phyloP scores from a whole-genome alignment of 768 basidiomycete species.

The Xerocomus brunneocitrinus region DNA sequence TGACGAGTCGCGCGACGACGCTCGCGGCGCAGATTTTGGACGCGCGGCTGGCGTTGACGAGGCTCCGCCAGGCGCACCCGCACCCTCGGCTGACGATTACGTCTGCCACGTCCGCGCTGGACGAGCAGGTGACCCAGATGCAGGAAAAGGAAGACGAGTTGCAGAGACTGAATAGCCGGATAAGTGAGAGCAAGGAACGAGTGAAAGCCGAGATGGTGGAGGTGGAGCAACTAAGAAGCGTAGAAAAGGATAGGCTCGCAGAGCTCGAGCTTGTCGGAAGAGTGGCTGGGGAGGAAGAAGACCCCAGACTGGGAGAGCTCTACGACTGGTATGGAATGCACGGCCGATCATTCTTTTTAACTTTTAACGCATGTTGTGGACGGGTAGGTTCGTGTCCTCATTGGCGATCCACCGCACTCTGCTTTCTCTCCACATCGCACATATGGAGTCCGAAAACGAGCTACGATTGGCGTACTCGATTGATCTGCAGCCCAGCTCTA shows the following conservation, averaged over 20 bases:
- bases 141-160: constrained; percentile 67
- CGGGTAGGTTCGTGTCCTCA: constrained; percentile 63
- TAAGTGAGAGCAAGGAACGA: constrained; percentile 52
- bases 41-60: constrained; percentile 71
- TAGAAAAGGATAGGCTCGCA: constrained; percentile 62
- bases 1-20: constrained; percentile 49
- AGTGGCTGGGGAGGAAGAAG: constrained; percentile 53
- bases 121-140: constrained; percentile 76
- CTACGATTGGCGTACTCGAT: constrained; percentile 64
- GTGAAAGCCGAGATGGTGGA: constrained; percentile 55
- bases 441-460: constrained; percentile 70
- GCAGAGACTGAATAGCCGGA: constrained; percentile 45
- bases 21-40: constrained; percentile 79
- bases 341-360: neutral
- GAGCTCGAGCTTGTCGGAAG: constrained; percentile 52
- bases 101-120: constrained; percentile 68
- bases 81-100: constrained; percentile 74
- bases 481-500: constrained; percentile 22
- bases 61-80: constrained; percentile 77
- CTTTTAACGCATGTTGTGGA: neutral
- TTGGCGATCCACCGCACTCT: constrained; percentile 61
- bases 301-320: constrained; percentile 56
- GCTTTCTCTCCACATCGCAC: constrained; percentile 53
- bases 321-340: constrained; percentile 59
- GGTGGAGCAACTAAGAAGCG: constrained; percentile 53